These are phyloP conservation scores for Rhynchospora pubera DNA, from an alignment of 176 grass and related monocot genomes.

Conservation along the genomic window DNA sequence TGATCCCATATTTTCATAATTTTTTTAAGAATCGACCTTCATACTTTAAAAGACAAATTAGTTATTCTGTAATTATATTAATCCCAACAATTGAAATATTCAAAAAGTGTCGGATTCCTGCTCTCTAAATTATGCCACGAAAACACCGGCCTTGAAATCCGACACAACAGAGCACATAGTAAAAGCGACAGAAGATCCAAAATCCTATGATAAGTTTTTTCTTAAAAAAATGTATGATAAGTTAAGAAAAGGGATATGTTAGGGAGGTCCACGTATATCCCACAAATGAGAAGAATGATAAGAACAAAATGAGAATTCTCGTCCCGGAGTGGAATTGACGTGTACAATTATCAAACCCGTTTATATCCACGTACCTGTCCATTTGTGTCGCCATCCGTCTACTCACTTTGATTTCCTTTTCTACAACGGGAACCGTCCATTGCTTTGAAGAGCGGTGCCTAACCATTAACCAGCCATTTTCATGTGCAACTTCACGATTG, in stretches of 20 bases:
- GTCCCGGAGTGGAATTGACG: conserved; percentile 2
- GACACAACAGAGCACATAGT: background rate
- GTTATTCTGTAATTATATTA: too few species aligned
- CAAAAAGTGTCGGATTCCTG: too few species aligned
- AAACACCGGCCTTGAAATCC: background rate
- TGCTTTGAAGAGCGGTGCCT: background rate
- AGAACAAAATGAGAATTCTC: background rate
- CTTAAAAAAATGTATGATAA: too few species aligned
- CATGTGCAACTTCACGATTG: background rate
- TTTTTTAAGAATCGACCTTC: too few species aligned
- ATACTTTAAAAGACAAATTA: too few species aligned
- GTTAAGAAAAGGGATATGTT: background rate
- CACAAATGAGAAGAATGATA: background rate
- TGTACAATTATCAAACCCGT: background rate
- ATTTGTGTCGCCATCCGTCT: background rate
- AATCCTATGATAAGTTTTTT: background rate
- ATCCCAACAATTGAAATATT: too few species aligned
- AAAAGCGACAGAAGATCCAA: background rate
- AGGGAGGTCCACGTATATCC: background rate
- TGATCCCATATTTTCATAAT: too few species aligned
- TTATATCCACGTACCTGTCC: background rate
- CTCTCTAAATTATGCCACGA: too few species aligned
- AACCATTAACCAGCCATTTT: background rate
- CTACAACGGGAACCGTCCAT: background rate
- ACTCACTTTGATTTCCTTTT: background rate